Conservation (phyloP, 768 basidiomycete species). For the Asterophora parasitica region DNA sequence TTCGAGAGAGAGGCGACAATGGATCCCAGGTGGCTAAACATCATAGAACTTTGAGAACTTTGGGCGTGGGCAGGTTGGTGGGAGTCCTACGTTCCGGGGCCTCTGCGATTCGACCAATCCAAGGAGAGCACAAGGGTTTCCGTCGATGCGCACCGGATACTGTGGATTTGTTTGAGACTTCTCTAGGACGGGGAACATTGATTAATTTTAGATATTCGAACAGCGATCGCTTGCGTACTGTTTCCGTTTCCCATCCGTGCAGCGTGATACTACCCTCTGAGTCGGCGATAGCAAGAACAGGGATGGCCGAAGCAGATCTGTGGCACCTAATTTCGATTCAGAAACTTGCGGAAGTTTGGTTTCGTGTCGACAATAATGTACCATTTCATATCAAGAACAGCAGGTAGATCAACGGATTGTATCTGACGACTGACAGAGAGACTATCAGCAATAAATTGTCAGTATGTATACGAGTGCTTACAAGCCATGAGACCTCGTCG, state of each 20-base stretch:
- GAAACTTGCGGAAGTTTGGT: background rate
- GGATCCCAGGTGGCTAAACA: conserved; percentile 44
- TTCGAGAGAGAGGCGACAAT: conserved; percentile 81
- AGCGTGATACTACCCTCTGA: conserved; percentile 78
- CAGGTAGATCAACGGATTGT: conserved; percentile 70
- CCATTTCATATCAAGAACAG: conserved; percentile 96
- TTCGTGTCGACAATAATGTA: conserved; percentile 24
- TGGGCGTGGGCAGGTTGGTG: background rate
- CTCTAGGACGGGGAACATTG: conserved; percentile 26
- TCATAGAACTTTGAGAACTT: background rate
- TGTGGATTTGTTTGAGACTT: conserved; percentile 33
- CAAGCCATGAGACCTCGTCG: conserved; percentile 26
- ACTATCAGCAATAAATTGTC: background rate
- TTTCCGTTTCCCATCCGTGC: conserved; percentile 45
- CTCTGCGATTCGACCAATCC: conserved; percentile 83
- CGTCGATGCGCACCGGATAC: conserved; percentile 44
- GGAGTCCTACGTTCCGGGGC: conserved; percentile 37
- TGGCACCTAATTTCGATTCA: conserved; percentile 48
- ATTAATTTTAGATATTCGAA: background rate
- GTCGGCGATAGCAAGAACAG: conserved; percentile 72
- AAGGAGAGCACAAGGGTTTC: conserved; percentile 81
- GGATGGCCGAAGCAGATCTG: conserved; percentile 31
- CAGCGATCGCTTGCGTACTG: conserved; percentile 24
- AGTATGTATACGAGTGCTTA: conserved; percentile 21
- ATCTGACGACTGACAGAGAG: conserved; percentile 43